Base-by-base conservation (phyloP, 768 basidiomycete species). In the Auriscalpium vulgare region DNA sequence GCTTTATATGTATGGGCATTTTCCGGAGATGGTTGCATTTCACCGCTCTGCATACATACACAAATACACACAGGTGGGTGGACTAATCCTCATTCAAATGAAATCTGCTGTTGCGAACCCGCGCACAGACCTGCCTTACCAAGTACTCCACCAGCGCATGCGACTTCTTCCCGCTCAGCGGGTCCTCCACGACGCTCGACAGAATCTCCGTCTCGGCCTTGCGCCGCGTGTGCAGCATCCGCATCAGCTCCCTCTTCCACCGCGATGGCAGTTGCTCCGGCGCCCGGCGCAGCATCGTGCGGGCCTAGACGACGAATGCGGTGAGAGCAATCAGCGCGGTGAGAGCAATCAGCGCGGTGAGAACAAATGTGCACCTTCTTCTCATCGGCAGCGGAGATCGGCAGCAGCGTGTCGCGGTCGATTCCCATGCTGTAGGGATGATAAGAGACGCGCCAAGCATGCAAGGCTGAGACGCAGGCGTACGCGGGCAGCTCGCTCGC, bases 131-230 rank as follows among this genome's bases (percentile, higher is more conserved):
- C 29, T 29, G 29, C 29, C 29, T 29, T 29, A 29, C 29, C 29
- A 69, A 55, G 58, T 69, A 69, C 38, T 50, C 59, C 44, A 65
- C 50, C n/a, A 69, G 56, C 19, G 63, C 51, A 57, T 63, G 29
- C 2, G 29, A 29, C 29, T 29, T 29, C 29, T 29, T 29, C 29
- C 29, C 29, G 29, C 29, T 29, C 29, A 29, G 29, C 29, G 29
- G 29, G 29, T 29, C 48, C 6, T 56, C 54, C 37, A 44, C 43
- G 38, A 51, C 51, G 43, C 19, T 63, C 17, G 63, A 70, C 37
- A 91, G 65, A 44, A 89, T 76, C 66, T 98, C 91, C 48, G 95
- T 95, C 70, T 98, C 95, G 3, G 95, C 95, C 70, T 97, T 97
- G 47, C 85, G 82, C n/a, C 89, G 81, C 5, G 72, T 75, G 65